Base-by-base conservation (phyloP, 306 rosid species). In the Quercus wislizeni region DNA sequence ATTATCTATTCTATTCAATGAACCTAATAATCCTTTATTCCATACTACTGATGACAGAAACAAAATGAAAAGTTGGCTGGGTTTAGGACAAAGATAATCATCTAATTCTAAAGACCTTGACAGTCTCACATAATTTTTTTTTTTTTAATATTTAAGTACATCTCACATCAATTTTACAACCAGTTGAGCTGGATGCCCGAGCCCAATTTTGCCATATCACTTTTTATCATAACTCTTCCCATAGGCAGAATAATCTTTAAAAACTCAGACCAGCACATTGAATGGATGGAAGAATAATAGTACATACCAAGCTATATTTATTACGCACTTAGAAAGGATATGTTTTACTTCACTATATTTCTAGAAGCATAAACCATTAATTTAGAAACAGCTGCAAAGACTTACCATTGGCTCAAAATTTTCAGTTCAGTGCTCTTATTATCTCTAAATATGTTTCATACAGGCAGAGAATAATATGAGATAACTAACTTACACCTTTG, bases 401-500 rank as follows among this genome's bases (percentile, higher is more conserved):
- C 52, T 33, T 67, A 35, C 10, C 27, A 67, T 14, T 62, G 69
- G 69, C 10, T 25, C 38, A 62, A 21, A 59, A 31, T 27, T 62
- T 62, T 62, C 4, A 25, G 35, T 62, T 27, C 69, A 62, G 69
- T 62, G 19, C 38, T 62, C 38, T 62, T 0, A 62, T 5, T 28
- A 23, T 33, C 41, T 43, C 41, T 64, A 65, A 17, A 55, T 38
- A 75, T 57, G 51, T 76, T 58, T 71, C 67, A 28, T 64, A 30
- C 31, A 30, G 77, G 12, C 67, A 49, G 62, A 38, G 21, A 75
- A 35, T 31, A 55, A 62, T 5, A 75, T 79, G 63, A 49, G 18
- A 78, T 58, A 23, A 74, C 23, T 30, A 69, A 61, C 4, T 58
- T 75, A 57, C 61, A 74, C 41, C 43, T 51, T 51, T 62, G 55